Evolutionary conservation across 2,329 filamentous ascomycete species (phyloP).

Genomic region (Plectosphaerella plurivora): DNA sequence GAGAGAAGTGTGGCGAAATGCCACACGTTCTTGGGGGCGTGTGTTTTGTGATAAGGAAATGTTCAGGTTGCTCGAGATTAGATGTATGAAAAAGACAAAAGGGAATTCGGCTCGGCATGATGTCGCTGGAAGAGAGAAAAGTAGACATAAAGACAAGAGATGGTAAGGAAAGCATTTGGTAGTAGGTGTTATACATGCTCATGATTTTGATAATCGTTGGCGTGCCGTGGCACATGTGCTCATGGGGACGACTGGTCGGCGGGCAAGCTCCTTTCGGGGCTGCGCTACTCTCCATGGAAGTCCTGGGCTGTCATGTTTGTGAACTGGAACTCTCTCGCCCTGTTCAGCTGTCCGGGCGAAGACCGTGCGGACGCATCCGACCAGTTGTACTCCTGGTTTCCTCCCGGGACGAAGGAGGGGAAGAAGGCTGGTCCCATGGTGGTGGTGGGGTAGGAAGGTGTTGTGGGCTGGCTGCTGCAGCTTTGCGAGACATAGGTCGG

Average conservation of each 20-base stretch:
- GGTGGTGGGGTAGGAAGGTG: constrained; percentile 39
- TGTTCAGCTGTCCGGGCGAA: constrained; percentile 21
- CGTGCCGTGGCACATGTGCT: not conserved
- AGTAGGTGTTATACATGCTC: not conserved
- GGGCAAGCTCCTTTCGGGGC: not conserved
- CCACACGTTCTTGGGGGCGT: not conserved
- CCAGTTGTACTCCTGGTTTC: constrained; percentile 47
- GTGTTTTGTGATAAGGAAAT: not conserved
- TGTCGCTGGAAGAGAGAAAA: not conserved
- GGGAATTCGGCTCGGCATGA: not conserved
- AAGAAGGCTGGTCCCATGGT: constrained; percentile 38
- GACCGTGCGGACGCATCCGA: constrained; percentile 33
- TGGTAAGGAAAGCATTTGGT: not conserved
- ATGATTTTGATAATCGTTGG: not conserved
- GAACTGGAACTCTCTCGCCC: constrained; percentile 24
- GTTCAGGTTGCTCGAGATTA: constrained; percentile 1
- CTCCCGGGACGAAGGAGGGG: constrained; percentile 21
- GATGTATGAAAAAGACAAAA: constrained; percentile 7
- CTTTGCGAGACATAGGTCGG: constrained; percentile 40
- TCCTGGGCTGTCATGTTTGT: constrained; percentile 27
- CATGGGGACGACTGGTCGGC: not conserved
- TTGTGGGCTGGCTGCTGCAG: constrained; percentile 41
- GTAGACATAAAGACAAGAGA: constrained; percentile 3
- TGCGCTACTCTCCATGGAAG: constrained; percentile 9
- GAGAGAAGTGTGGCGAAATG: too few species aligned